Evolutionary conservation across 768 basidiomycete species (phyloP).

Genomic region (Guyanaporus albipodus): DNA sequence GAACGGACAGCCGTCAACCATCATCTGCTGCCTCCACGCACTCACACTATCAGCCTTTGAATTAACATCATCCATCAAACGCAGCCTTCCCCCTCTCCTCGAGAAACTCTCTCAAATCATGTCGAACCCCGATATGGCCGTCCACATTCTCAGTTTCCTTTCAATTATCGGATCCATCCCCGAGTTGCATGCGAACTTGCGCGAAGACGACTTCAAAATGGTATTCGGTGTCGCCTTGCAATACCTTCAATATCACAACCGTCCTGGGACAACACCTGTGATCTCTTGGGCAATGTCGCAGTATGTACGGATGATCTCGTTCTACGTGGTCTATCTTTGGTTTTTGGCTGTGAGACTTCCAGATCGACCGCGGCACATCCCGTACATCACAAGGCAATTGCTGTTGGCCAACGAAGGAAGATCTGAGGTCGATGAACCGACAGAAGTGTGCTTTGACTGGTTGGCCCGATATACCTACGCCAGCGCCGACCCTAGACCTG

Average conservation of each 20-base stretch:
- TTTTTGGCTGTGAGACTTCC: slow-evolving; percentile 83
- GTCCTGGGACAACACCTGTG: slow-evolving; percentile 50
- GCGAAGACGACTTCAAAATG: slow-evolving; percentile 85
- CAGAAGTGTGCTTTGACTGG: slow-evolving; percentile 98
- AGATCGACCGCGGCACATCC: slow-evolving; percentile 76
- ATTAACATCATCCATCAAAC: slow-evolving; percentile 75
- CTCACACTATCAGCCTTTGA: slow-evolving; percentile 87
- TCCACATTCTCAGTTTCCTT: slow-evolving; percentile 94
- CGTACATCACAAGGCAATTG: slow-evolving; percentile 83
- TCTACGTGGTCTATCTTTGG: slow-evolving; percentile 91
- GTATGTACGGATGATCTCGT: slow-evolving; percentile 86
- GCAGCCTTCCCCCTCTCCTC: slow-evolving; percentile 73
- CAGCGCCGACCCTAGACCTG: slow-evolving; percentile 88
- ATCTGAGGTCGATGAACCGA: slow-evolving; percentile 74
- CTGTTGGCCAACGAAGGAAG: slow-evolving; percentile 80
- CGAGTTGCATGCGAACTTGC: slow-evolving; percentile 82
- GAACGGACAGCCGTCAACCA: slow-evolving; percentile 65
- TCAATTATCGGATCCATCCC: slow-evolving; percentile 80
- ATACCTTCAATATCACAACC: slow-evolving; percentile 89
- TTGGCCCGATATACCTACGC: slow-evolving; percentile 91
- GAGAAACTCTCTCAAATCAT: slow-evolving; percentile 91
- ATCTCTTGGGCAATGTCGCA: slow-evolving; percentile 86
- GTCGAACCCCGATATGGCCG: slow-evolving; percentile 87
- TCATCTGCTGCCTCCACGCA: slow-evolving; percentile 88
- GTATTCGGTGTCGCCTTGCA: slow-evolving; percentile 93